Evolutionary conservation across 1,139 yeast species (phyloP).

Genomic region (Nadsonia starkeyi-henricii): DNA sequence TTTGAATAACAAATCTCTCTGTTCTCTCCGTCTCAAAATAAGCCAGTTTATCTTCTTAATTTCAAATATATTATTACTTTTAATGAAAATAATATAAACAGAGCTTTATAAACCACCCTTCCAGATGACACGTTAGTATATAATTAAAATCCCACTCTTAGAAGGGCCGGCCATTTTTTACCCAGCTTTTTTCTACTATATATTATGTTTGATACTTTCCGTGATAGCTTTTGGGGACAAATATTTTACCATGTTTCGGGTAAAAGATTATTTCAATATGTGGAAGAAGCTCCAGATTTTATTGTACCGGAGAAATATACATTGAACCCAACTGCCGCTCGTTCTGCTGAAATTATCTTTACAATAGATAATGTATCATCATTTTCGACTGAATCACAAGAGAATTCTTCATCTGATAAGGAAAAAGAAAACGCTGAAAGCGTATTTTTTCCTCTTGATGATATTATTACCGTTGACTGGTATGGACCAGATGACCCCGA

Average conservation of each 20-base stretch:
- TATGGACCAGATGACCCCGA: constrained; percentile 40
- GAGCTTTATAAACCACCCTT: too few species aligned
- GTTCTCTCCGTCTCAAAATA: too few species aligned
- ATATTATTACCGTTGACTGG: constrained; percentile 22
- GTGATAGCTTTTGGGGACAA: constrained; percentile 3
- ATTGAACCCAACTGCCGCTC: neutral
- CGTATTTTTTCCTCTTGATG: neutral
- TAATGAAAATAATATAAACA: too few species aligned
- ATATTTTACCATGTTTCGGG: neutral
- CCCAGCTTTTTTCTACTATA: too few species aligned
- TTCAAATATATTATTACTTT: too few species aligned
- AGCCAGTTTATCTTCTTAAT: too few species aligned
- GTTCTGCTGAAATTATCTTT: neutral
- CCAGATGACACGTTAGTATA: too few species aligned
- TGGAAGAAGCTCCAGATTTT: constrained; percentile 1
- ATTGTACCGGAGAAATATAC: neutral
- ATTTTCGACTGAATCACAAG: neutral
- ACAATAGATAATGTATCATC: neutral
- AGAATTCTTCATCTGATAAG: neutral
- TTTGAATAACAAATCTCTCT: too few species aligned
- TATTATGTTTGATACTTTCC: neutral
- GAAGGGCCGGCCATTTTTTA: too few species aligned
- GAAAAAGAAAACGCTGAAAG: too few species aligned
- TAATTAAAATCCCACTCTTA: too few species aligned
- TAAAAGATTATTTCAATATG: constrained; percentile 1